A percentile compares a stretch with the other conserved stretches of the same genome.
Conservation (phyloP, 2,329 filamentous ascomycete species). For the Penicillium freii region DNA sequence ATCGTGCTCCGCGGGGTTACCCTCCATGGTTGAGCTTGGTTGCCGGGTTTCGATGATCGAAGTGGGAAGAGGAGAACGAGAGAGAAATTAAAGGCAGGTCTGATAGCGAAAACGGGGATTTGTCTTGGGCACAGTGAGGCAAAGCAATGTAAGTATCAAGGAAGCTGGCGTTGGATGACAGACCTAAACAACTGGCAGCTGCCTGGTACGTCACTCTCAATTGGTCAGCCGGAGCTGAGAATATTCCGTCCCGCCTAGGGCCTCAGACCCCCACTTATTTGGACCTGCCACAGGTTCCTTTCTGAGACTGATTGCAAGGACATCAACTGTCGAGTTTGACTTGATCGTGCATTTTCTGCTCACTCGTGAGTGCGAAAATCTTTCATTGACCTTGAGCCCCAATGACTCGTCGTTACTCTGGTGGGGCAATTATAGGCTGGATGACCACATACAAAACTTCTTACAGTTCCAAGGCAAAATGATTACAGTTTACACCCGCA, state of each 20-base stretch:
- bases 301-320: background rate
- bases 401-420: background rate
- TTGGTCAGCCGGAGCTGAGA: conserved; percentile 3
- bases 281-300: background rate
- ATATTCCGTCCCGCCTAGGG: background rate
- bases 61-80: background rate
- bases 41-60: background rate
- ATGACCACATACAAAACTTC: background rate
- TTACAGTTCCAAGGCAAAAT: background rate
- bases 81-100: background rate
- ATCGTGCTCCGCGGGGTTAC: conserved; percentile 39
- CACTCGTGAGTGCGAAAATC: too few relatives aligned
- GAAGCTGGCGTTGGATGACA: background rate
- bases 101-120: background rate
- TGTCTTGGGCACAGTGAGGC: background rate
- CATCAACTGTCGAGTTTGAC: background rate
- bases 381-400: background rate
- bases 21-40: conserved; percentile 32
- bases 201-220: conserved; percentile 6
- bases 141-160: background rate
- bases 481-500: background rate
- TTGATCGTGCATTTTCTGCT: too few relatives aligned
- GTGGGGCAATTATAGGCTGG: background rate
- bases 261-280: background rate
- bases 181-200: conserved; percentile 6